Conservation (phyloP, 306 rosid genomes). For the Acacia acuminata region DNA sequence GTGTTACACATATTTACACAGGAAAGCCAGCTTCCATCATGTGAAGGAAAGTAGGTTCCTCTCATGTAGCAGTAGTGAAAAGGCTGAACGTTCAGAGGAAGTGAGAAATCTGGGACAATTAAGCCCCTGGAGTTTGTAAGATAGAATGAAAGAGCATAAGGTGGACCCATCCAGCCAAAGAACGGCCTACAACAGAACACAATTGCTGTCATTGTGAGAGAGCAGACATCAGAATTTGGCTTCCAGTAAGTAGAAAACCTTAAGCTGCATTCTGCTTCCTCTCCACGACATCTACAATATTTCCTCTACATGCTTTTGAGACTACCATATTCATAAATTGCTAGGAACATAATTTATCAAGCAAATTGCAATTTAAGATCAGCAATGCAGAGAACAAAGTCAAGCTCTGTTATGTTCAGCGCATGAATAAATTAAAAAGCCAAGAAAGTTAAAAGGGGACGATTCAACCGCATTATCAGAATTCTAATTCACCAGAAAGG, state of each 20-base stretch:
- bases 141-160: too few species aligned
- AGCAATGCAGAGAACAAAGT: background rate
- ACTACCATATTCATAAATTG: background rate
- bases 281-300: background rate
- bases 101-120: background rate
- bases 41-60: background rate
- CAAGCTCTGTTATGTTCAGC: background rate
- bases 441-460: background rate
- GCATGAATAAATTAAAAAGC: background rate
- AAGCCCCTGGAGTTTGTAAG: background rate
- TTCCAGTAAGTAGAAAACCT: background rate
- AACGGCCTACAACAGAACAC: background rate
- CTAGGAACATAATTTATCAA: background rate
- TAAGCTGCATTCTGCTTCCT: background rate
- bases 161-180: background rate
- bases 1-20: background rate
- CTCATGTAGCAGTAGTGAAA: background rate
- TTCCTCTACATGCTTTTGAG: too few species aligned
- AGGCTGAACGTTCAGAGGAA: background rate
- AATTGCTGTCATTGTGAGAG: background rate
- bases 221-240: background rate
- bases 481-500: background rate
- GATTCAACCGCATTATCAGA: background rate
- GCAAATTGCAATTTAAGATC: background rate
- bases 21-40: background rate